These are phyloP conservation scores for Penicillium odoratum DNA, from an alignment of 495 filamentous ascomycete species.

Conservation along the genomic window DNA sequence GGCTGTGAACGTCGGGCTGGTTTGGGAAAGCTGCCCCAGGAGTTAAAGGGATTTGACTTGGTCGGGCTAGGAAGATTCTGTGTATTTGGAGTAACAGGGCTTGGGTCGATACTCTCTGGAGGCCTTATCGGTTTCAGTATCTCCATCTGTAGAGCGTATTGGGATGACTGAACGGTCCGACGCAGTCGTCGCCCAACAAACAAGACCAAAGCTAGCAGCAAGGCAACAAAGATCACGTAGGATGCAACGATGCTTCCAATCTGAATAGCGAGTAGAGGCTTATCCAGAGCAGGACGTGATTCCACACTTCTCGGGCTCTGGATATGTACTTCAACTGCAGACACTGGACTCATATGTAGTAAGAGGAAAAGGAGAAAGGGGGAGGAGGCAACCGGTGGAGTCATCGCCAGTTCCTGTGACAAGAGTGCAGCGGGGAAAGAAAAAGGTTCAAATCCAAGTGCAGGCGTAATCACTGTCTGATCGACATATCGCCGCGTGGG, in stretches of 20 bases:
- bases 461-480: constrained; percentile 22
- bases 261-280: constrained; percentile 65
- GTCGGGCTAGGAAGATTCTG: constrained; percentile 43
- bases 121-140: constrained; percentile 59
- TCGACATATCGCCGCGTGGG: constrained; percentile 24
- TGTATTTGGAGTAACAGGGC: constrained; percentile 44
- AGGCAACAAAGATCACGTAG: constrained; percentile 71
- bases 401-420: constrained; percentile 25
- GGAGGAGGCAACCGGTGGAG: constrained; percentile 13
- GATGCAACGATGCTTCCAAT: constrained; percentile 77
- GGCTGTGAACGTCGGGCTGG: constrained; percentile 34
- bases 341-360: constrained; percentile 13
- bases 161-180: constrained; percentile 51
- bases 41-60: constrained; percentile 33
- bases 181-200: constrained; percentile 61
- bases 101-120: constrained; percentile 48
- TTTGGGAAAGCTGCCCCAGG: constrained; percentile 45
- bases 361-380: constrained; percentile 17
- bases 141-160: constrained; percentile 57
- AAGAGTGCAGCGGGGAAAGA: constrained; percentile 16
- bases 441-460: constrained; percentile 20
- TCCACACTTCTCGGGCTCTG: constrained; percentile 15
- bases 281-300: constrained; percentile 39
- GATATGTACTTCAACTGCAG: constrained; percentile 3
- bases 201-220: constrained; percentile 67